Evolutionary conservation across 2,329 filamentous ascomycete species (phyloP), one percentile per base, ranked within the genome.

Genomic region (Neofusicoccum kwambonambiense): DNA sequence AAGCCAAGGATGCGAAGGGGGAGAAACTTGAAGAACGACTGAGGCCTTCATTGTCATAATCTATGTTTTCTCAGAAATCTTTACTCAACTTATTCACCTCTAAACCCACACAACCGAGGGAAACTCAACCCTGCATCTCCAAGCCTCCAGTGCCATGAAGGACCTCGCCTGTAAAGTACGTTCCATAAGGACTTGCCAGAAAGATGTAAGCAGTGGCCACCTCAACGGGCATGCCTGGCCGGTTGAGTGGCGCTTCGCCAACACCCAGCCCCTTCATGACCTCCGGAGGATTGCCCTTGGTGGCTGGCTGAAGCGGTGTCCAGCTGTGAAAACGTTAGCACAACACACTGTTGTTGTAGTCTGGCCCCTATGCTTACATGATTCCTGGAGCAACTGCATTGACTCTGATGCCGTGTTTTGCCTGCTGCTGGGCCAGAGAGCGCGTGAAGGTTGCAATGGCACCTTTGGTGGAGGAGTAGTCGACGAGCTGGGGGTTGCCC

Each of bases 381-480:
- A 70, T 70, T 13, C 70, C 71, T 1, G 71, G 71, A 4, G 70
- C 69, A 9, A 72, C 71, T 4, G 68, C 68, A 35, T 81, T 87
- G 47, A 87, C 84, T 2, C 84, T 77, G 63, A 88, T 87, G 2
- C 85, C 86, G 69, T 83, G 84, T 1, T 81, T 76, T n/a, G 82
- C 76, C 3, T 87, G 74, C 64, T 87, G 81, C 66, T 83, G 78
- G 0, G 84, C 79, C 42, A 87, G 73, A 4, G 83, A 77, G 12
- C 81, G 76, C 0, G 85, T 87, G 68, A 87, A 87, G 0, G 81
- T 81, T 2, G 81, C 79, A 64, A 88, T 86, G 27, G 85, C 84
- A 6, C 84, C 85, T 69, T 88, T 88, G 5, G 84, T 87, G 9
- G 84, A 75, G 2, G 82, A 77, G 68, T 87, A 87, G 70, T 87